A percentile compares a stretch with the other conserved stretches of the same genome.
These are phyloP conservation scores for Trichosporon sp. DNA, from an alignment of 1,284 basidiomycete species.

Conservation along the genomic window DNA sequence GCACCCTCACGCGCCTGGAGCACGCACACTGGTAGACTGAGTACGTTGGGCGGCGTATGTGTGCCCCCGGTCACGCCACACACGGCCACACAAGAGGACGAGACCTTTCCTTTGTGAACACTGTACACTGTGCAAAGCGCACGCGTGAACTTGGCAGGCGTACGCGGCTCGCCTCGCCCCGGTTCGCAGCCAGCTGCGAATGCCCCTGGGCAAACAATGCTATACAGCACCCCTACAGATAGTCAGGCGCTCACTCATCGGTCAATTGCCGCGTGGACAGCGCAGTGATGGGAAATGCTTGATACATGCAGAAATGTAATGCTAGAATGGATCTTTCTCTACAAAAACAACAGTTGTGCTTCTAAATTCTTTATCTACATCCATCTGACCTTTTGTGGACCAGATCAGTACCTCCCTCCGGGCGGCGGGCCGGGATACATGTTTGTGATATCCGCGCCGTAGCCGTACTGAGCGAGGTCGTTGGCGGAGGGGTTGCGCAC, in stretches of 20 bases:
- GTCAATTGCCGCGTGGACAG: too few species aligned
- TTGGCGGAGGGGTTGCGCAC: background rate
- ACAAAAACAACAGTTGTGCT: background rate
- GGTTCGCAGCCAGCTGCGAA: too few species aligned
- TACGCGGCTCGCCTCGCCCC: background rate
- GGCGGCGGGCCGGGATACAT: background rate
- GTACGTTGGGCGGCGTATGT: background rate
- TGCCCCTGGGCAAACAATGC: too few species aligned
- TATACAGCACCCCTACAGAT: too few species aligned
- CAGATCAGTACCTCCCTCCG: background rate
- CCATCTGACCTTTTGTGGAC: background rate
- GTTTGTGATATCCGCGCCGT: background rate
- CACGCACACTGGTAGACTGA: too few species aligned
- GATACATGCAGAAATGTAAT: conserved; percentile 4
- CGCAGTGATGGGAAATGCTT: too few species aligned
- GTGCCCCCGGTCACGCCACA: background rate
- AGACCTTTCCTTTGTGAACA: background rate
- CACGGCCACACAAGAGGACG: background rate
- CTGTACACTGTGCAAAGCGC: too few species aligned
- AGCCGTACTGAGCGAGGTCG: background rate
- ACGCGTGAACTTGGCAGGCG: background rate
- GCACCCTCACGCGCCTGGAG: background rate
- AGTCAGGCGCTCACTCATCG: too few species aligned
- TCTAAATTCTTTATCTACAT: background rate
- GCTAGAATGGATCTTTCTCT: background rate